phyloP scores from a whole-genome alignment of 1,284 basidiomycete genomes.

The Puccinia triticina region DNA sequence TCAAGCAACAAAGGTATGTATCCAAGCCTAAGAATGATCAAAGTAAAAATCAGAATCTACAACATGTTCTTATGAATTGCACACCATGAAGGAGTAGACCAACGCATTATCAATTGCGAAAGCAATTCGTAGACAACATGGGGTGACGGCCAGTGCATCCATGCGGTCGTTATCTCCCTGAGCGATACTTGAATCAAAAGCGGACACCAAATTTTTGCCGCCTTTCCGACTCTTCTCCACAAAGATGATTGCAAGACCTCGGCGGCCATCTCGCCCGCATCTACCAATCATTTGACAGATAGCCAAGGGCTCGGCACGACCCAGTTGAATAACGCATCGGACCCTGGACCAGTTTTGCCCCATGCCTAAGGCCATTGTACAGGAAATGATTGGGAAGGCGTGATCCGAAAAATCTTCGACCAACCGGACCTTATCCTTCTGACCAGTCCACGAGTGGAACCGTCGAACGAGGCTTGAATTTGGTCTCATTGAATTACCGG shows the following conservation, averaged over 20 bases:
- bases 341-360: neutral
- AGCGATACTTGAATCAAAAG: neutral
- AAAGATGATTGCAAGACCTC: neutral
- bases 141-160: neutral
- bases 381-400: neutral
- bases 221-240: neutral
- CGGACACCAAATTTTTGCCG: neutral
- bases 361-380: slow-evolving; percentile 7
- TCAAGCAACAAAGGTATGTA: neutral
- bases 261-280: neutral
- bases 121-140: neutral
- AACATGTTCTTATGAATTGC: neutral
- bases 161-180: neutral
- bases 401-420: neutral
- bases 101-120: slow-evolving; percentile 8
- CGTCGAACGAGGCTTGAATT: neutral
- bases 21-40: neutral
- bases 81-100: neutral
- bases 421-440: too few species aligned
- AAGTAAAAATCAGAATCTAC: neutral
- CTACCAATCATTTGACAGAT: slow-evolving; percentile 27
- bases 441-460: neutral
- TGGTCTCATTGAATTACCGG: neutral
- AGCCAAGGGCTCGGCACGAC: neutral
- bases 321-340: neutral